phyloP scores from a whole-genome alignment of 306 rosid species.

The Rosa rugosa region DNA sequence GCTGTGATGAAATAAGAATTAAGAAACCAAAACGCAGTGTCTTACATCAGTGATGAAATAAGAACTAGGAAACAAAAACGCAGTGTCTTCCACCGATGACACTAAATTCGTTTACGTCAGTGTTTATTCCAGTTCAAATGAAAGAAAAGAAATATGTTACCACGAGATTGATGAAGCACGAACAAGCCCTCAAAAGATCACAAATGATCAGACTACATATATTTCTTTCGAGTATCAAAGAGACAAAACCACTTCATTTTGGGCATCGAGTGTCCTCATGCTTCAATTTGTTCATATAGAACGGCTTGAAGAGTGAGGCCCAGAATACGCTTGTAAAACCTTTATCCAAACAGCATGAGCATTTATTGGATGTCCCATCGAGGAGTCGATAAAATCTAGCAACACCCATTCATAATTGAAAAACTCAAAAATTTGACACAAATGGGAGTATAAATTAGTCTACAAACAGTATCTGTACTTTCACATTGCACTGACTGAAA shows the following conservation, averaged over 20 bases:
- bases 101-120: too few species aligned
- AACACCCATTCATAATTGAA: background rate
- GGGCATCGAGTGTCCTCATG: background rate
- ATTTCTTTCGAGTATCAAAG: too few species aligned
- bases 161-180: too few species aligned
- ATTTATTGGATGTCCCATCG: background rate
- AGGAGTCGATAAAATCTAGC: background rate
- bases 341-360: background rate
- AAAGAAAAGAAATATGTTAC: too few species aligned
- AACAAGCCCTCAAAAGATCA: background rate
- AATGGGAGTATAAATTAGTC: slow-evolving; percentile 7
- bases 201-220: too few species aligned
- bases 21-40: too few species aligned
- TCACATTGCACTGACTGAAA: background rate
- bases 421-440: background rate
- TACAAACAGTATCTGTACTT: background rate
- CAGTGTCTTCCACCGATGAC: too few species aligned
- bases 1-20: too few species aligned
- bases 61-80: too few species aligned
- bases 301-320: background rate
- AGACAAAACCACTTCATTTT: background rate
- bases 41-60: too few species aligned
- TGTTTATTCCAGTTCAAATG: too few species aligned
- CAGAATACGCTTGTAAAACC: background rate
- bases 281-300: background rate